A percentile compares a stretch with the other conserved stretches of the same genome.
phyloP scores from a whole-genome alignment of 768 basidiomycete genomes.

The Hericium rajendrae region DNA sequence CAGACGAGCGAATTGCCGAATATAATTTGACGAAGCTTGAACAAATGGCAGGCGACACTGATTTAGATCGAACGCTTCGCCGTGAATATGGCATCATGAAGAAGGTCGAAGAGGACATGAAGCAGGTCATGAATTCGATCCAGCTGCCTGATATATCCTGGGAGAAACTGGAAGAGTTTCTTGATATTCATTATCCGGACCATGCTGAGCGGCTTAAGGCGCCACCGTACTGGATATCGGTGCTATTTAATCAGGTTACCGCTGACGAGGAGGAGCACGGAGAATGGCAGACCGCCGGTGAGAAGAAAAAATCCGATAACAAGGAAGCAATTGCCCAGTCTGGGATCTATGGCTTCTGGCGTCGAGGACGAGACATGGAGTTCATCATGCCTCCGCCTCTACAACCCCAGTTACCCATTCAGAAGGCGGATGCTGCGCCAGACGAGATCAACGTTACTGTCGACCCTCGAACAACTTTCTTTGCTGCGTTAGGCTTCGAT shows the following conservation, averaged over 20 bases:
- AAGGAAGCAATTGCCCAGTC: not conserved
- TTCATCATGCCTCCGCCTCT: conserved; percentile 3
- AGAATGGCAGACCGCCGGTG: not conserved
- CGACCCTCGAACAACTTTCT: conserved; percentile 20
- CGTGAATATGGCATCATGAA: conserved; percentile 32
- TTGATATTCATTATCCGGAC: conserved; percentile 38
- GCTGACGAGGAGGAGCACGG: conserved; percentile 10
- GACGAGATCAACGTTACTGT: not conserved
- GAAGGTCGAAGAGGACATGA: conserved; percentile 36
- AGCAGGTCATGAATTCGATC: conserved; percentile 30
- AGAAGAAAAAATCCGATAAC: not conserved
- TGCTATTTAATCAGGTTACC: not conserved
- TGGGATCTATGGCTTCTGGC: conserved; percentile 12
- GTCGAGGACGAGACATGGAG: conserved; percentile 5
- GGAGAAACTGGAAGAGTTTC: conserved; percentile 29
- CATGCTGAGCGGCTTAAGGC: conserved; percentile 31
- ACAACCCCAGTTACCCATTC: not conserved
- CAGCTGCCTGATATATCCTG: conserved; percentile 6
- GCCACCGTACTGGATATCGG: conserved; percentile 28
- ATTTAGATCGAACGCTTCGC: conserved; percentile 27
- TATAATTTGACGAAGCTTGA: conserved; percentile 57
- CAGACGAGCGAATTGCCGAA: conserved; percentile 48
- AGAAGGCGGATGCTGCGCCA: not conserved
- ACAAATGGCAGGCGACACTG: conserved; percentile 29
- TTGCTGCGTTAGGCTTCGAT: conserved; percentile 26